Conservation (phyloP, 2,329 filamentous ascomycete species). For the Spiromastix sp. region DNA sequence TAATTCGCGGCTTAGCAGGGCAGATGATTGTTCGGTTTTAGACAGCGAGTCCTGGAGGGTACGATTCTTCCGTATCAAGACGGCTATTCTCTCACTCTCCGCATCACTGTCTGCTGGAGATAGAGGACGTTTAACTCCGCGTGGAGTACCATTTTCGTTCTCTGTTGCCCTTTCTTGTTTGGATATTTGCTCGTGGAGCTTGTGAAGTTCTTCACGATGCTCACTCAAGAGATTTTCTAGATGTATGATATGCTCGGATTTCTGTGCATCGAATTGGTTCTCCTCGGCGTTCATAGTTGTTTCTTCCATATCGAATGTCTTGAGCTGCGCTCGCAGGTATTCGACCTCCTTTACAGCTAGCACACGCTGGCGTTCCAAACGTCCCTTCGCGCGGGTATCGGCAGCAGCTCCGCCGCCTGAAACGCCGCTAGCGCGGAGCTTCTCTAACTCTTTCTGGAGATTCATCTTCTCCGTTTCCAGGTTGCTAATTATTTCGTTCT, state of each 20-base stretch:
- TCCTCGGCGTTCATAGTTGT: constrained; percentile 64
- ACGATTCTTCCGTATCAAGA: constrained; percentile 78
- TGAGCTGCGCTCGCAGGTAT: constrained; percentile 84
- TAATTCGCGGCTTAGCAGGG: constrained; percentile 65
- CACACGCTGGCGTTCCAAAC: constrained; percentile 74
- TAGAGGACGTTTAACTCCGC: constrained; percentile 54
- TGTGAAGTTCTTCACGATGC: constrained; percentile 72
- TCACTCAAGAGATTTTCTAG: constrained; percentile 79
- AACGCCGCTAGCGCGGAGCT: constrained; percentile 44
- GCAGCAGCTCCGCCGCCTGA: constrained; percentile 30
- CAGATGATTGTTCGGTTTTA: constrained; percentile 57
- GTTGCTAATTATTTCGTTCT: constrained; percentile 61
- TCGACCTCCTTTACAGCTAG: constrained; percentile 88
- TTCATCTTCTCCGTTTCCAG: constrained; percentile 60
- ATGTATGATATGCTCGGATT: constrained; percentile 62
- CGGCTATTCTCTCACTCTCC: constrained; percentile 62
- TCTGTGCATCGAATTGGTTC: constrained; percentile 60
- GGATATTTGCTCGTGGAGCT: constrained; percentile 63
- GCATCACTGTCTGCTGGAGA: constrained; percentile 44
- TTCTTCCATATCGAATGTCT: constrained; percentile 80
- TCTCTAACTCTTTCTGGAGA: constrained; percentile 60
- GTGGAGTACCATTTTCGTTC: constrained; percentile 30
- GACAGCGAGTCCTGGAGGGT: constrained; percentile 70
- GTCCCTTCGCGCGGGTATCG: constrained; percentile 58
- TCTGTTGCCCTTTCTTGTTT: constrained; percentile 42